Evolutionary conservation across 257 asterid species (phyloP).

Genomic region (Nyctanthes arbortristis): DNA sequence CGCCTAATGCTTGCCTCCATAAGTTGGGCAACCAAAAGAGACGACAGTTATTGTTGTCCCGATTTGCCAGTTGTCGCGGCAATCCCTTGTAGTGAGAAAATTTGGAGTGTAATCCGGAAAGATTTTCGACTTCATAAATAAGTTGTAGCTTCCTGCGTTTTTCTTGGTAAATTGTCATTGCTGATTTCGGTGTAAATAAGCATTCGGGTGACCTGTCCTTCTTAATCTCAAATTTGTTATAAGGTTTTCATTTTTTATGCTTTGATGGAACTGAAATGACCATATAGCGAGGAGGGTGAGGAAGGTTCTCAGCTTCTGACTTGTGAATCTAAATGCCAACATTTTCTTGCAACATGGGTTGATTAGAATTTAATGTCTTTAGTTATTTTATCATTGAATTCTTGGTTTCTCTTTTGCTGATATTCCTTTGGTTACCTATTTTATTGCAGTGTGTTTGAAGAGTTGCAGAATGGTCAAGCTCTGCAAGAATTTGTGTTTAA

Average conservation of each 20-base stretch:
- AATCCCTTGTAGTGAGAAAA: too few relatives aligned
- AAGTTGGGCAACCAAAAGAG: too few relatives aligned
- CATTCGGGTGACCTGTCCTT: slow-evolving; percentile 37
- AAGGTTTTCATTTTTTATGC: slow-evolving; percentile 18
- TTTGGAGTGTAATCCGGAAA: too few relatives aligned
- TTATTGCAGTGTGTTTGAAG: slow-evolving; percentile 48
- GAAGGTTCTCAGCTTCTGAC: slow-evolving; percentile 48
- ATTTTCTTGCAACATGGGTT: slow-evolving; percentile 33
- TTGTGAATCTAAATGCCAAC: slow-evolving; percentile 37
- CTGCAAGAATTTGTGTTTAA: slow-evolving; percentile 44
- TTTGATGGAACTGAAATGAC: slow-evolving; percentile 72
- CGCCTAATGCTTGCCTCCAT: too few relatives aligned
- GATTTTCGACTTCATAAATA: too few relatives aligned
- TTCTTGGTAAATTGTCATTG: slow-evolving; percentile 37
- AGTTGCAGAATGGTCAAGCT: slow-evolving; percentile 36
- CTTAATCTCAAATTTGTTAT: slow-evolving; percentile 5
- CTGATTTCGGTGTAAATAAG: slow-evolving; percentile 20
- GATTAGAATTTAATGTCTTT: not conserved
- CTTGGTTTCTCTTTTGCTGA: slow-evolving; percentile 14
- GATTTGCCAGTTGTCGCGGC: too few relatives aligned
- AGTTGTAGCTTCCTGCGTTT: slow-evolving; percentile 60
- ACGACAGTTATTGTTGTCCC: too few relatives aligned
- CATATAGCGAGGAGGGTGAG: slow-evolving; percentile 45
- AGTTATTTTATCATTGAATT: not conserved
- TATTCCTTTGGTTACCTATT: slow-evolving; percentile 3